phyloP scores from a whole-genome alignment of 2,329 filamentous ascomycete species.

The Arthrobotrys sphaeroides region DNA sequence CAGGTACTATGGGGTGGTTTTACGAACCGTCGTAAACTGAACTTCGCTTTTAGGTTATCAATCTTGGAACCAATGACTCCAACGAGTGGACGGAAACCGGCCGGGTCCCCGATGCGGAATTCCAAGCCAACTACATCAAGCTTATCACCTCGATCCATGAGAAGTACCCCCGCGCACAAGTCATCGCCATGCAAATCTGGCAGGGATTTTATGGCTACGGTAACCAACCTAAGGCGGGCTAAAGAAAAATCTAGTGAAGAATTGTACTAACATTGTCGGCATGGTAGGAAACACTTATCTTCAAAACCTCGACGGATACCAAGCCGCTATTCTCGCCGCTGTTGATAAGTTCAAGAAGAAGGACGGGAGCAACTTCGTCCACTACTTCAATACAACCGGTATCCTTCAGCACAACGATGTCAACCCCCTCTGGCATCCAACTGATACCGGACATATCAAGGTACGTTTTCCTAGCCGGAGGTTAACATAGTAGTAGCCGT shows the following conservation, averaged over 20 bases:
- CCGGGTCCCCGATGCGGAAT: slow-evolving; percentile 60
- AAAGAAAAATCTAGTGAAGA: neutral
- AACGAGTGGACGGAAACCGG: slow-evolving; percentile 61
- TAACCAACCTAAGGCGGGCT: neutral
- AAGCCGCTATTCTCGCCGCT: slow-evolving; percentile 66
- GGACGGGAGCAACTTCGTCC: slow-evolving; percentile 65
- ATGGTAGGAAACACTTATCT: slow-evolving; percentile 65
- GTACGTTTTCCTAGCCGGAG: slow-evolving; percentile 2
- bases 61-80: slow-evolving; percentile 65
- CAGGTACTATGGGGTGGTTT: no score
- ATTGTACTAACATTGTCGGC: slow-evolving; percentile 63
- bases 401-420: slow-evolving; percentile 72
- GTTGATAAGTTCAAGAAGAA: slow-evolving; percentile 65
- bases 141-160: slow-evolving; percentile 62
- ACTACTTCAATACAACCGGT: slow-evolving; percentile 71
- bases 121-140: slow-evolving; percentile 61
- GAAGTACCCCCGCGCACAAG: slow-evolving; percentile 62
- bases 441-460: slow-evolving; percentile 71
- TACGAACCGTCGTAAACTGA: no score
- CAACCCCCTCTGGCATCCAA: slow-evolving; percentile 69
- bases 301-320: slow-evolving; percentile 64
- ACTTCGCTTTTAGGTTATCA: slow-evolving; percentile 61
- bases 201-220: slow-evolving; percentile 35
- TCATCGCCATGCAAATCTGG: slow-evolving; percentile 61
- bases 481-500: neutral